Conservation (phyloP, 2,329 filamentous ascomycete species). For the Shiraia sp. region DNA sequence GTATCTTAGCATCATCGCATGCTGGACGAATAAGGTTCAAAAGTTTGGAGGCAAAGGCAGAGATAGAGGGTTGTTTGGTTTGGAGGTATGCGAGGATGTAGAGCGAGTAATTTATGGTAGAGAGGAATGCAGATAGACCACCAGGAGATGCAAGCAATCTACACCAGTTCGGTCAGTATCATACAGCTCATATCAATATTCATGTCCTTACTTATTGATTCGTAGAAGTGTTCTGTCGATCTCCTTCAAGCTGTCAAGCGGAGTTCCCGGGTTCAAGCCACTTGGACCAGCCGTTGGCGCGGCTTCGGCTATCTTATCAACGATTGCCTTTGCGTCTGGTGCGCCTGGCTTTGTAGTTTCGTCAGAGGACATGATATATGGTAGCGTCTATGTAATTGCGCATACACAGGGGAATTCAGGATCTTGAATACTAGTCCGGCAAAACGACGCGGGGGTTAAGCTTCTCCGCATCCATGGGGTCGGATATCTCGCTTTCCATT, state of each 20-base stretch:
- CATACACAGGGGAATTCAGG: constrained; percentile 10
- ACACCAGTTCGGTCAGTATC: constrained; percentile 5
- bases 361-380: constrained; percentile 40
- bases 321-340: constrained; percentile 34
- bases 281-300: constrained; percentile 21
- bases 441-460: constrained; percentile 11
- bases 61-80: constrained; percentile 42
- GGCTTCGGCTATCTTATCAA: constrained; percentile 26
- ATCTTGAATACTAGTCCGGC: constrained; percentile 17
- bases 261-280: constrained; percentile 13
- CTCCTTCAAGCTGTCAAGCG: constrained; percentile 36
- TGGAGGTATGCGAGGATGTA: constrained; percentile 51
- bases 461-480: constrained; percentile 17
- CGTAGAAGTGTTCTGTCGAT: constrained; percentile 47
- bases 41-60: constrained; percentile 29
- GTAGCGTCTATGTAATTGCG: constrained; percentile 4
- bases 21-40: constrained; percentile 41
- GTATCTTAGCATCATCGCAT: constrained; percentile 25
- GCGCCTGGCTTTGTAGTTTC: constrained; percentile 41
- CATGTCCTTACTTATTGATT: constrained; percentile 47
- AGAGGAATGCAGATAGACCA: constrained; percentile 51
- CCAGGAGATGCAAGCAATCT: constrained; percentile 51
- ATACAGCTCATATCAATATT: not conserved
- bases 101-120: constrained; percentile 52
- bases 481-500: constrained; percentile 4